Percentiles rank a stretch among this genome's conserved stretches.
Evolutionary conservation across 2,329 filamentous ascomycete species (phyloP).

Genomic region (Penicillium sp.): DNA sequence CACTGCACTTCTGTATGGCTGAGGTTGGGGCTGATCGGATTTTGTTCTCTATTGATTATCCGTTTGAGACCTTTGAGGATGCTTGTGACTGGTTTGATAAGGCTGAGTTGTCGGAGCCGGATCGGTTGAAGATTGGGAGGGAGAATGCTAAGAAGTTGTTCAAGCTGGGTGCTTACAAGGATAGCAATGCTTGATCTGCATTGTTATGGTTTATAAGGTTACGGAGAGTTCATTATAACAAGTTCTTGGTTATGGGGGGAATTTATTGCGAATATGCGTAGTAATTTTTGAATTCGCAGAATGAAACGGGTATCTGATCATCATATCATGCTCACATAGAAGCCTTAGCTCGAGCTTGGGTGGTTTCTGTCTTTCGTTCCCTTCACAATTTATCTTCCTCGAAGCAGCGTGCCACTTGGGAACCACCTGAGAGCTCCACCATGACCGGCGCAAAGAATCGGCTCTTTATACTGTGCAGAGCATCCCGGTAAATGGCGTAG

Average conservation of each 20-base stretch:
- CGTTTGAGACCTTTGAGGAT: slow-evolving; percentile 42
- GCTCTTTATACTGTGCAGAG: slow-evolving; percentile 14
- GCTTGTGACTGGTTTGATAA: slow-evolving; percentile 47
- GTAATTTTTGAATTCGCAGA: background rate
- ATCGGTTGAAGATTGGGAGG: slow-evolving; percentile 45
- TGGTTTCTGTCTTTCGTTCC: background rate
- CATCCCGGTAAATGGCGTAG: slow-evolving; percentile 17
- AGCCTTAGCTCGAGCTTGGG: background rate
- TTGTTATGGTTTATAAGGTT: background rate
- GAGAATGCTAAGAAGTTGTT: slow-evolving; percentile 50
- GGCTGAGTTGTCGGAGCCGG: slow-evolving; percentile 38
- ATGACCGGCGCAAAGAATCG: slow-evolving; percentile 15
- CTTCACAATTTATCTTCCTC: background rate
- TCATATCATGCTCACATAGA: background rate
- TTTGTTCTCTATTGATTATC: slow-evolving; percentile 45
- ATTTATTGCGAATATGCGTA: background rate
- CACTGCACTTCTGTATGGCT: slow-evolving; percentile 40
- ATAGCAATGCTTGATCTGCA: slow-evolving; percentile 26
- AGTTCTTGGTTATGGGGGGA: background rate
- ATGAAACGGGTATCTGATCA: background rate
- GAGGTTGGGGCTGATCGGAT: slow-evolving; percentile 43
- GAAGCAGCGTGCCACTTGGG: background rate
- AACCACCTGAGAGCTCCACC: background rate
- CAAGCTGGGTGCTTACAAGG: slow-evolving; percentile 35
- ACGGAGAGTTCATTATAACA: background rate